Evolutionary conservation across 148 eudicot genomes (phyloP).

Genomic region (Rhododendron mucronatum): DNA sequence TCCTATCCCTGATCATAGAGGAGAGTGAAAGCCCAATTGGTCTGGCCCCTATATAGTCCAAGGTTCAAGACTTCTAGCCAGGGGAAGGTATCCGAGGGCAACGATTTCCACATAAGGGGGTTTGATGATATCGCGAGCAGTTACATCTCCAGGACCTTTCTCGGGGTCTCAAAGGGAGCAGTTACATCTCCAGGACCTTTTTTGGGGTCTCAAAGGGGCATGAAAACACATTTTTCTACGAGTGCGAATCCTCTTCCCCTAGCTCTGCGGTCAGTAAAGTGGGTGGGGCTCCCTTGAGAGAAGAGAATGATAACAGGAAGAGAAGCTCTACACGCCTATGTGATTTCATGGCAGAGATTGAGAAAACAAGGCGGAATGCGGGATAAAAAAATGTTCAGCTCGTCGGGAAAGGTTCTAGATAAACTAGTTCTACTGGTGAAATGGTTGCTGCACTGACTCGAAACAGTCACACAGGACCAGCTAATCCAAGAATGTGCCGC

Average conservation of each 20-base stretch:
- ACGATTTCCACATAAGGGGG: not conserved
- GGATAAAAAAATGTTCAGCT: not conserved
- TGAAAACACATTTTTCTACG: not conserved
- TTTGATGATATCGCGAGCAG: not conserved
- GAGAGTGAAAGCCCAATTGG: not conserved
- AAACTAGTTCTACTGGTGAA: not conserved
- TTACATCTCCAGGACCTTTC: not conserved
- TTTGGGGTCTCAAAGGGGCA: not conserved
- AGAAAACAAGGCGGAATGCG: not conserved
- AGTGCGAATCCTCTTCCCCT: not conserved
- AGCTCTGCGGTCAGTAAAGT: not conserved
- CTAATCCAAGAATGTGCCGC: not conserved
- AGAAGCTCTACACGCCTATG: not conserved
- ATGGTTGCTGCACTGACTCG: not conserved
- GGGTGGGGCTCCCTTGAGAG: not conserved
- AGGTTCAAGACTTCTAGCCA: not conserved
- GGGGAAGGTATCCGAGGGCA: not conserved
- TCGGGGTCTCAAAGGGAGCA: not conserved
- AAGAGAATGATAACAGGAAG: not conserved
- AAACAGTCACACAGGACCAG: not conserved
- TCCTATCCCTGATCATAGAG: not conserved
- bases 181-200: no score
- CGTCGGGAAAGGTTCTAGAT: not conserved
- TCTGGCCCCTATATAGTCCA: not conserved
- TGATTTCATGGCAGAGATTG: not conserved